Percentiles rank a stretch among this genome's conserved stretches.
Conservation (phyloP, 768 basidiomycete species). For the Termitomyces eurrhizus region DNA sequence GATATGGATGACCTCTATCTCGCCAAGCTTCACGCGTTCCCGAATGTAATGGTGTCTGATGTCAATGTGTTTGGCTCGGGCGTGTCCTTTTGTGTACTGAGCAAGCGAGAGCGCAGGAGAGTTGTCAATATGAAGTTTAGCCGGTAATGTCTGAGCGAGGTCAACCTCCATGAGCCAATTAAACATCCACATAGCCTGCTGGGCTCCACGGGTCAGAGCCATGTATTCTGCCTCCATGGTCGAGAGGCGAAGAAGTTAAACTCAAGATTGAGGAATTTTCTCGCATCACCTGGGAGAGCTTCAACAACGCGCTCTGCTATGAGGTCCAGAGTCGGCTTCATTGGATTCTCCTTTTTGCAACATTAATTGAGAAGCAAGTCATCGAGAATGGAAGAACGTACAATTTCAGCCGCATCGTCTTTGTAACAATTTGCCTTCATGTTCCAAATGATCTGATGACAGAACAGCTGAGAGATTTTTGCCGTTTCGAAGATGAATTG, state of each 20-base stretch:
- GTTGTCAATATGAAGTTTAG: no score
- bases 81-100: no score
- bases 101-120: no score
- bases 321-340: constrained; percentile 90
- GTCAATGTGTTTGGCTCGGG: no score
- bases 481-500: constrained; percentile 97
- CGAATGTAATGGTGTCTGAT: no score
- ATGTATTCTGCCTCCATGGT: no score
- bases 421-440: constrained; percentile 99
- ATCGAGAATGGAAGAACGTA: constrained; percentile 28
- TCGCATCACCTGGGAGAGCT: constrained; percentile 85
- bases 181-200: no score
- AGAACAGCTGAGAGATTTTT: constrained; percentile 95
- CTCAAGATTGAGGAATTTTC: constrained; percentile 89
- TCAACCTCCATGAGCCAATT: no score
- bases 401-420: constrained; percentile 84
- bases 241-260: constrained; percentile 76
- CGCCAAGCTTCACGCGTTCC: no score
- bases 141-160: no score
- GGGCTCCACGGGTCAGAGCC: no score
- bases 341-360: constrained; percentile 78
- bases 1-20: no score
- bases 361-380: background rate
- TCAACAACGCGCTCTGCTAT: constrained; percentile 79
- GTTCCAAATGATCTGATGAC: constrained; percentile 99